These are phyloP conservation scores for Trichoderma aggressivum DNA, from an alignment of 2,329 filamentous ascomycete genomes.

Conservation along the genomic window DNA sequence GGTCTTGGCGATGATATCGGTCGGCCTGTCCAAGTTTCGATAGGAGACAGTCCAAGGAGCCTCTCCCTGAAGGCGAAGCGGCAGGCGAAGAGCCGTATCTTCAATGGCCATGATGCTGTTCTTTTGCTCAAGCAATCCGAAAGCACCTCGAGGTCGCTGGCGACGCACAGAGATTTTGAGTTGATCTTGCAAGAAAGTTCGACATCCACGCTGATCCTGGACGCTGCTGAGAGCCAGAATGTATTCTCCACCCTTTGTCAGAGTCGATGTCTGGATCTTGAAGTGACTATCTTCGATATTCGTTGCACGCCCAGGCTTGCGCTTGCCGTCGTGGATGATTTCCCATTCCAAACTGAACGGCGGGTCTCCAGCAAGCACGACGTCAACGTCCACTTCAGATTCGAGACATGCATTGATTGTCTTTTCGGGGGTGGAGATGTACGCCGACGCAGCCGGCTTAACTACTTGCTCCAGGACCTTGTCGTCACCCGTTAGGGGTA, in stretches of 20 bases:
- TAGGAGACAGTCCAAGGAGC: conserved; percentile 80
- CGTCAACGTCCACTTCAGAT: conserved; percentile 70
- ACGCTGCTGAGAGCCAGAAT: conserved; percentile 80
- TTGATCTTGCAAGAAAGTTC: conserved; percentile 79
- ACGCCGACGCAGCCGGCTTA: conserved; percentile 84
- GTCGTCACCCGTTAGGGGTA: conserved; percentile 58
- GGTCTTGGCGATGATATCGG: conserved; percentile 45
- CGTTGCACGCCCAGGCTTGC: conserved; percentile 63
- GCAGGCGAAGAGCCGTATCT: conserved; percentile 68
- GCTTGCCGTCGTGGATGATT: conserved; percentile 82
- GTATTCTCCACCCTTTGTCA: conserved; percentile 85
- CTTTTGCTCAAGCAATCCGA: conserved; percentile 81
- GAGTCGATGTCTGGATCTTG: conserved; percentile 69
- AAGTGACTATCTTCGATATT: conserved; percentile 61
- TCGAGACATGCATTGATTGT: conserved; percentile 75
- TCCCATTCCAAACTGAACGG: conserved; percentile 93
- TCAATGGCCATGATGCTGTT: conserved; percentile 73
- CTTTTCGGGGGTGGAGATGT: conserved; percentile 55
- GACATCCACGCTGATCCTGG: conserved; percentile 82
- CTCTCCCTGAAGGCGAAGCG: conserved; percentile 80
- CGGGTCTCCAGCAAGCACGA: conserved; percentile 73
- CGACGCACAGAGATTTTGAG: conserved; percentile 81
- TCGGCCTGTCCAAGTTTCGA: conserved; percentile 58
- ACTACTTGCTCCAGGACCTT: conserved; percentile 80
- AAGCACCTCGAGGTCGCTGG: conserved; percentile 81